Conservation (phyloP, 306 rosid genomes). For the Pyrus communis region DNA sequence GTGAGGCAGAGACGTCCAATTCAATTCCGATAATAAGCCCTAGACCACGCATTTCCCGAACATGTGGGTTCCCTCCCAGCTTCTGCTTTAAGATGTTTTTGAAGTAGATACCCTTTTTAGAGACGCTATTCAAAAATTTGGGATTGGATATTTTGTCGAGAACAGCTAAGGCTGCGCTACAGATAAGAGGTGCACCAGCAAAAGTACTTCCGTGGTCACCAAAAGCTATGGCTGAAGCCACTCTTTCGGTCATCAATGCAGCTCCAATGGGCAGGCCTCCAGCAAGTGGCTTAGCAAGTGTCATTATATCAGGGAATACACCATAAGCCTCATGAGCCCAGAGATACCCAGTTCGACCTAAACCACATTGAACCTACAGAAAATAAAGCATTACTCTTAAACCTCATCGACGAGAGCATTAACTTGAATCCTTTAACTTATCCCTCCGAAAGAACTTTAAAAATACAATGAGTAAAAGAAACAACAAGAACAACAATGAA, state of each 20-base stretch:
- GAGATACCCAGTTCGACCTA: constrained; percentile 75
- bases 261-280: constrained; percentile 97
- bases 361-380: constrained; percentile 83
- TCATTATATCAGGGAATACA: constrained; percentile 83
- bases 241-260: constrained; percentile 60
- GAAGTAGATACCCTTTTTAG: constrained; percentile 58
- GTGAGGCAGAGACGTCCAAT: constrained; percentile 56
- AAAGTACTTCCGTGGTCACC: constrained; percentile 97
- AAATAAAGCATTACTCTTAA: neutral
- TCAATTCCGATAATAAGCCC: constrained; percentile 83
- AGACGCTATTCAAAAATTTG: constrained; percentile 50
- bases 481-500: neutral
- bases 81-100: constrained; percentile 59
- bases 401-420: neutral
- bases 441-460: neutral
- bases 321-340: constrained; percentile 84
- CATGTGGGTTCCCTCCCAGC: constrained; percentile 61
- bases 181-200: constrained; percentile 72
- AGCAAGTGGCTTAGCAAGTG: constrained; percentile 93
- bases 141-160: constrained; percentile 61
- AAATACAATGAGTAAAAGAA: neutral
- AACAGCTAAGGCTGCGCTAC: constrained; percentile 68
- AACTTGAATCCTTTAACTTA: neutral
- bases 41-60: constrained; percentile 62
- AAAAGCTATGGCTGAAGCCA: constrained; percentile 59